Conservation (phyloP, 129 eudicot genomes). For the Arctium lappa region DNA sequence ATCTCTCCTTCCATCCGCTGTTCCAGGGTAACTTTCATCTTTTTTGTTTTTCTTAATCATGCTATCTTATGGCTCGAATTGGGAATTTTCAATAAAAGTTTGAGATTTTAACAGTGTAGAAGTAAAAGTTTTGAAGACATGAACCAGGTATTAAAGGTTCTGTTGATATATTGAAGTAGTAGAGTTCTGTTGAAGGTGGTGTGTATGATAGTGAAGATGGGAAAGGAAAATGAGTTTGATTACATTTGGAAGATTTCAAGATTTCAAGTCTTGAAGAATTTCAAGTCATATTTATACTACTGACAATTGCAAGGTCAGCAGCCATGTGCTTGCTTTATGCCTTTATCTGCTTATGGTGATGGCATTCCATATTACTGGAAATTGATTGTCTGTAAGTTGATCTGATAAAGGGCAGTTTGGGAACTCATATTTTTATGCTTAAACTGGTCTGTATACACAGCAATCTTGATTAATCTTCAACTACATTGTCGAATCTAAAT, state of each 20-base stretch:
- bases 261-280: constrained; percentile 80
- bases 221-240: constrained; percentile 60
- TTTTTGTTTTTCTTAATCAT: neutral
- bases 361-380: constrained; percentile 38
- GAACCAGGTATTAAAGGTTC: constrained; percentile 51
- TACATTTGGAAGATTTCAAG: constrained; percentile 63
- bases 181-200: constrained; percentile 79
- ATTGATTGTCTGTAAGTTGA: constrained; percentile 16
- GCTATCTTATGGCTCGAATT: neutral
- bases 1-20: neutral
- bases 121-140: constrained; percentile 57
- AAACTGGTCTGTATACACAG: neutral
- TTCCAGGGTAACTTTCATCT: neutral
- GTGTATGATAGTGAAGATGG: constrained; percentile 70
- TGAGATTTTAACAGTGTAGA: constrained; percentile 69
- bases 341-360: constrained; percentile 36
- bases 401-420: constrained; percentile 23
- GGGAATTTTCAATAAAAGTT: constrained; percentile 36
- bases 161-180: constrained; percentile 58
- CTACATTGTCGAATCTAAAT: neutral
- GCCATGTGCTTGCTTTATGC: constrained; percentile 60
- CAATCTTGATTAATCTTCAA: neutral
- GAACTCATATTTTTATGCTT: constrained; percentile 7
- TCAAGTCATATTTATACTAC: constrained; percentile 65
- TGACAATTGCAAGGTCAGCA: constrained; percentile 59